Evolutionary conservation across 2,329 filamentous ascomycete species (phyloP).

Genomic region (Trichoderma sp.): DNA sequence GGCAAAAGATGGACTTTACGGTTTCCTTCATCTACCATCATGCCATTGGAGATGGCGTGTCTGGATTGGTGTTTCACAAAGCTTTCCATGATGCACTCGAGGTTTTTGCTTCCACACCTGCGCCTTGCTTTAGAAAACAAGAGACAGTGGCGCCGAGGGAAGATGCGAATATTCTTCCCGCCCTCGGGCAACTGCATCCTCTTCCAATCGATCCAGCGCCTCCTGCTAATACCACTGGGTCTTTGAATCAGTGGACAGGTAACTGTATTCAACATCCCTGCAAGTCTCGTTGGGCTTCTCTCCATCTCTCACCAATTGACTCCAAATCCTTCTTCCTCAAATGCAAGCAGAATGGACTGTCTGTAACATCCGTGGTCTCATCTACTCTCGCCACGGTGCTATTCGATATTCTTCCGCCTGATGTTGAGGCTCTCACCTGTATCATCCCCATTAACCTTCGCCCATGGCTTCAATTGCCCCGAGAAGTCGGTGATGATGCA

Average conservation of each 20-base stretch:
- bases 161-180: not conserved
- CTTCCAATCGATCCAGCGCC: not conserved
- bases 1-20: constrained; percentile 39
- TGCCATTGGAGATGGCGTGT: constrained; percentile 48
- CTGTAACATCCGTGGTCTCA: not conserved
- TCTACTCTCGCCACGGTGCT: not conserved
- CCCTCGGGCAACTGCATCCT: not conserved
- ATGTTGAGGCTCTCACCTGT: not conserved
- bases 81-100: constrained; percentile 43
- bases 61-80: constrained; percentile 48
- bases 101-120: not conserved
- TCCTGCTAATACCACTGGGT: not conserved
- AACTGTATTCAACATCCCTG: not conserved
- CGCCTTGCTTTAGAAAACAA: not conserved
- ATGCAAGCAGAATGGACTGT: not conserved
- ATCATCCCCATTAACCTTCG: not conserved
- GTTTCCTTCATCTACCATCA: constrained; percentile 51
- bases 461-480: not conserved
- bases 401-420: not conserved
- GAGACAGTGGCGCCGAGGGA: not conserved
- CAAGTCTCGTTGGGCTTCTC: not conserved
- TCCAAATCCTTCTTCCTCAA: not conserved
- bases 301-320: not conserved
- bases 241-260: not conserved
- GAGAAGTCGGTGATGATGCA: not conserved